Conservation (phyloP, 2,329 filamentous ascomycete genomes). For the Epichloe coenophiala region DNA sequence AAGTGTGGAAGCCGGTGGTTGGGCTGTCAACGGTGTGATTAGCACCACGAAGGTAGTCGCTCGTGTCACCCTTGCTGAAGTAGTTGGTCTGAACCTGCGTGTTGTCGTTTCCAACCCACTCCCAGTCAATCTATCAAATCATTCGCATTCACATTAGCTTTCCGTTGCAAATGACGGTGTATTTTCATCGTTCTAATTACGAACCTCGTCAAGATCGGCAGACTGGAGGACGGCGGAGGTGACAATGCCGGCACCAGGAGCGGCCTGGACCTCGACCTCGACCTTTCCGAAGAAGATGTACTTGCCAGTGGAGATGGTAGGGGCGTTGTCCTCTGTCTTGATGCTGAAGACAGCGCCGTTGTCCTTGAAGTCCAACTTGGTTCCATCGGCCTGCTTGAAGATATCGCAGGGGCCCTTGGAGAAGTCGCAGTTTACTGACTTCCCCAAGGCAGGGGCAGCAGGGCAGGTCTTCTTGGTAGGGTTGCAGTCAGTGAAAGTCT, state of each 20-base stretch:
- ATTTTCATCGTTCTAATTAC: constrained; percentile 69
- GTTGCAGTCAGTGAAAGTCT: constrained; percentile 44
- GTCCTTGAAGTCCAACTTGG: constrained; percentile 31
- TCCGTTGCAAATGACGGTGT: neutral
- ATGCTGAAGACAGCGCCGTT: constrained; percentile 52
- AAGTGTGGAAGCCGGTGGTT: constrained; percentile 42
- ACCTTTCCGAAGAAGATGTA: constrained; percentile 96
- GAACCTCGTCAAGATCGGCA: constrained; percentile 57
- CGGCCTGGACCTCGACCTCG: constrained; percentile 64
- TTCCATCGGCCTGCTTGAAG: constrained; percentile 34
- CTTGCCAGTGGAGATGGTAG: constrained; percentile 64
- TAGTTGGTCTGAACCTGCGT: constrained; percentile 73
- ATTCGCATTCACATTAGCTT: neutral
- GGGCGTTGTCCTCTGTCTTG: constrained; percentile 47
- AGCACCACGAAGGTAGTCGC: constrained; percentile 54
- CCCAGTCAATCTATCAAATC: constrained; percentile 56
- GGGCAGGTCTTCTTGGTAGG: constrained; percentile 50
- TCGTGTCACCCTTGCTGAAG: constrained; percentile 60
- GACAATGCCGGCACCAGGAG: constrained; percentile 73
- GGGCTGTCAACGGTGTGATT: constrained; percentile 44
- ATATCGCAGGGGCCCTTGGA: constrained; percentile 52
- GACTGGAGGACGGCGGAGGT: constrained; percentile 85
- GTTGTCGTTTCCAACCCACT: constrained; percentile 60
- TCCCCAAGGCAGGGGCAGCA: constrained; percentile 63
- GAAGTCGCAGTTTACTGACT: constrained; percentile 52